Percentiles rank a stretch among this genome's conserved stretches.
phyloP scores from a whole-genome alignment of 768 basidiomycete genomes.

The Pilatotrama ljubarskyi region DNA sequence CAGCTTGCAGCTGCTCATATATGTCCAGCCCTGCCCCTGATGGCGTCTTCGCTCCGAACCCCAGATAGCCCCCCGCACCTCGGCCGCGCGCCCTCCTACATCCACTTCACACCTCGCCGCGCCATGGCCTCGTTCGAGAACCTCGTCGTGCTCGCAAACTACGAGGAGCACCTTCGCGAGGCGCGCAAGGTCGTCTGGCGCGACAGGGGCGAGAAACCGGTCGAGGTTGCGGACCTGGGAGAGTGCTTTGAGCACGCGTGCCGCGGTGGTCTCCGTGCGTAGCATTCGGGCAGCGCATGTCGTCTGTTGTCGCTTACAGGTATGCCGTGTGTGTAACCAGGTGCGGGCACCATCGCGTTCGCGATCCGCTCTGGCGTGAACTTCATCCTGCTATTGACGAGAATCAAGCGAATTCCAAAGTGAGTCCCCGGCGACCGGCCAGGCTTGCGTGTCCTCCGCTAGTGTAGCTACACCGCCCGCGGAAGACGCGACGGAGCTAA shows the following conservation, averaged over 20 bases:
- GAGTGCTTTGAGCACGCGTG: conserved; percentile 73
- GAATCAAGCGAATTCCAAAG: conserved; percentile 68
- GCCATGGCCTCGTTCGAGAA: conserved; percentile 82
- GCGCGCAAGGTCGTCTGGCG: conserved; percentile 84
- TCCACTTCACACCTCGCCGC: conserved; percentile 52
- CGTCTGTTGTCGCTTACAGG: not conserved
- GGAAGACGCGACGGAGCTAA: no score
- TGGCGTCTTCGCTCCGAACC: conserved; percentile 20
- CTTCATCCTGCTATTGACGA: conserved; percentile 72
- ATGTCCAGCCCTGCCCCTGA: not conserved
- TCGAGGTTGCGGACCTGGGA: conserved; percentile 60
- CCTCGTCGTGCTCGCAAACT: conserved; percentile 80
- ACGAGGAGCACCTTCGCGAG: conserved; percentile 70
- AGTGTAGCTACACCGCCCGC: no score
- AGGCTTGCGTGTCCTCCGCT: no score
- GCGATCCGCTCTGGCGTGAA: conserved; percentile 83
- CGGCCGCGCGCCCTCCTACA: conserved; percentile 38
- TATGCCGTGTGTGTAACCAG: conserved; percentile 40
- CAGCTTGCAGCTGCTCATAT: not conserved
- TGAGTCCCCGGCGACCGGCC: conserved; percentile 33
- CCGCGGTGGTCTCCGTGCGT: conserved; percentile 71
- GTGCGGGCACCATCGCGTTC: conserved; percentile 80
- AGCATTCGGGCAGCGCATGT: not conserved
- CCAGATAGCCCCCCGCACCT: conserved; percentile 20
- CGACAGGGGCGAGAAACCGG: conserved; percentile 74